A percentile compares a stretch with the other conserved stretches of the same genome.
These are phyloP conservation scores for Didymella segeticola DNA, from an alignment of 2,329 filamentous ascomycete species.

Conservation along the genomic window DNA sequence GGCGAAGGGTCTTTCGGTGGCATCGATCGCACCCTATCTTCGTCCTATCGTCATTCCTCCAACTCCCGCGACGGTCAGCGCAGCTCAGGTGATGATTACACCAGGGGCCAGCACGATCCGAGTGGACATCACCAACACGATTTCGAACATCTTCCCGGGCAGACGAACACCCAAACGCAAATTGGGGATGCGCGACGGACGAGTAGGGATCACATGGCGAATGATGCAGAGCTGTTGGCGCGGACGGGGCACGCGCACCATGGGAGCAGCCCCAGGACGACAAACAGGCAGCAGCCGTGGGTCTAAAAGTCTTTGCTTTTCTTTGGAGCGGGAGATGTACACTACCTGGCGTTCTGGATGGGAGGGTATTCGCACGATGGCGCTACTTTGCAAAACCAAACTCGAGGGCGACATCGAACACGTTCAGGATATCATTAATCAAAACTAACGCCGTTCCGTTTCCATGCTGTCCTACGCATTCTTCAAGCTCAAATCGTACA, in stretches of 20 bases:
- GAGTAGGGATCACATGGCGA: conserved; percentile 9
- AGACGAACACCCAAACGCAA: conserved; percentile 6
- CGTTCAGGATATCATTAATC: conserved; percentile 14
- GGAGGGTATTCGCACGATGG: too few relatives aligned
- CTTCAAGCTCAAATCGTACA: conserved; percentile 3
- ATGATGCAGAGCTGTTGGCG: conserved; percentile 10
- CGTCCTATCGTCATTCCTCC: background rate
- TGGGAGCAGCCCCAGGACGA: background rate
- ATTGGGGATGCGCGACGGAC: background rate
- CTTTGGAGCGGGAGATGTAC: background rate
- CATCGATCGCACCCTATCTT: conserved; percentile 6
- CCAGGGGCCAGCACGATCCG: background rate
- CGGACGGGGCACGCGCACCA: conserved; percentile 4
- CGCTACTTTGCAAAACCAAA: too few relatives aligned
- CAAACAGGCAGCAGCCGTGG: conserved; percentile 8
- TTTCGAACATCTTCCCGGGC: conserved; percentile 1
- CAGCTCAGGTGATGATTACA: conserved; percentile 8
- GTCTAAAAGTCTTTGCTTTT: background rate
- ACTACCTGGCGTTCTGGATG: background rate
- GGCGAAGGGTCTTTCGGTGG: background rate
- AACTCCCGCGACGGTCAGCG: conserved; percentile 5
- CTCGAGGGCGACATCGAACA: too few relatives aligned
- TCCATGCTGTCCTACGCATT: background rate
- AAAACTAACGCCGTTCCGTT: conserved; percentile 3
- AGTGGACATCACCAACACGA: background rate